Evolutionary conservation across 108 stramenopile species (phyloP).

Genomic region (Licmophora abbreviata): DNA sequence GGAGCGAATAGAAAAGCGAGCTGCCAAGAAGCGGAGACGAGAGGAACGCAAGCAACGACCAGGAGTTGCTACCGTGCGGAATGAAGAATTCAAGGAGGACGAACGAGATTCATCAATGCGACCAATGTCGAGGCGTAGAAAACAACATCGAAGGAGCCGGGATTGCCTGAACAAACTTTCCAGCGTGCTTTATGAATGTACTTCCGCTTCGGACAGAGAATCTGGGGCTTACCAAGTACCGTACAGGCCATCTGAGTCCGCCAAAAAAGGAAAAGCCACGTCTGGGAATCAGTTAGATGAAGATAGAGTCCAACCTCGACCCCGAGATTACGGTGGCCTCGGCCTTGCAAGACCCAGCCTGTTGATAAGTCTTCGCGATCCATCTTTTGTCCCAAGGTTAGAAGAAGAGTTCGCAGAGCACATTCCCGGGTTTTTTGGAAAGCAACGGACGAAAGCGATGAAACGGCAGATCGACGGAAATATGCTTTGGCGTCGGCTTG

Average conservation of each 20-base stretch:
- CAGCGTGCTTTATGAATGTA: not conserved
- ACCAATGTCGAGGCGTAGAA: not conserved
- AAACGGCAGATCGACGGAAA: conserved; percentile 64
- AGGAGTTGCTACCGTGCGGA: not conserved
- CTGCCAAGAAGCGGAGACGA: conserved; percentile 21
- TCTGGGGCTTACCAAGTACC: conserved; percentile 5
- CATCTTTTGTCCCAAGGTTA: conserved; percentile 49
- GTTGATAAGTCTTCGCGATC: conserved; percentile 60
- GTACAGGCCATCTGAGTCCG: not conserved
- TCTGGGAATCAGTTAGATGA: conserved; percentile 33
- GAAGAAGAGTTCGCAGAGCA: conserved; percentile 80
- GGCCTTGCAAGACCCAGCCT: conserved; percentile 65
- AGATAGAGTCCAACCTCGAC: conserved; percentile 61
- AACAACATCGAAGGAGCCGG: conserved; percentile 3
- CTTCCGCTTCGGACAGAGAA: not conserved
- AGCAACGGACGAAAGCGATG: conserved; percentile 68
- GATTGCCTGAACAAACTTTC: not conserved
- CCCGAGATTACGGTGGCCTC: conserved; percentile 74
- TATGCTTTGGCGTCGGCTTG: conserved; percentile 67
- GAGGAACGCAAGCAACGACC: conserved; percentile 15
- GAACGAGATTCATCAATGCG: not conserved
- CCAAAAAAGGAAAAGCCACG: conserved; percentile 7
- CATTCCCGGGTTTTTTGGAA: conserved; percentile 81
- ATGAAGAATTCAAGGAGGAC: not conserved
- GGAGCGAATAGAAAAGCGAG: conserved; percentile 33